phyloP scores from a whole-genome alignment of 805 yeast species.

The Candida palmyrensis region DNA sequence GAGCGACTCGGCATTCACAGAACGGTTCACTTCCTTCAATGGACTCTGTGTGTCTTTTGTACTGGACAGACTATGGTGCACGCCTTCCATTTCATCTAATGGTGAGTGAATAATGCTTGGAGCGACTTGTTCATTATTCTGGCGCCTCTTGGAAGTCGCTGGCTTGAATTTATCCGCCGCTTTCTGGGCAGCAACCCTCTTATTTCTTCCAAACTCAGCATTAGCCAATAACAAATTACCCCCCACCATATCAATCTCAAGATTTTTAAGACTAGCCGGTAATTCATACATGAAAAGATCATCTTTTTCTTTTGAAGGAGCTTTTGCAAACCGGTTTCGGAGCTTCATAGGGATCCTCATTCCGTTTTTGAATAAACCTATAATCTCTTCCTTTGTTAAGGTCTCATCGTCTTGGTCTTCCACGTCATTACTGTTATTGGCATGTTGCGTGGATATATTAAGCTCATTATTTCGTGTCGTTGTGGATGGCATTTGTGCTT shows the following conservation, averaged over 20 bases:
- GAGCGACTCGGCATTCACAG: no score
- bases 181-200: constrained; percentile 6
- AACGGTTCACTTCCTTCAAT: no score
- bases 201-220: constrained; percentile 7
- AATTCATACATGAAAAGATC: no score
- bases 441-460: neutral
- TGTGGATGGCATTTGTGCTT: constrained; percentile 13
- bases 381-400: constrained; percentile 14
- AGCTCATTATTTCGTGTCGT: constrained; percentile 18
- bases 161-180: constrained; percentile 2
- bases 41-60: no score
- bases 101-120: no score
- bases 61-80: no score
- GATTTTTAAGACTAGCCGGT: no score
- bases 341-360: constrained; percentile 9
- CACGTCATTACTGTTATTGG: no score
- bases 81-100: no score
- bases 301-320: no score
- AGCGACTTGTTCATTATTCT: no score
- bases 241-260: constrained; percentile 20
- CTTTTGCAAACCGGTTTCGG: constrained; percentile 1
- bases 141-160: neutral
- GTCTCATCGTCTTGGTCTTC: constrained; percentile 4
- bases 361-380: constrained; percentile 18
- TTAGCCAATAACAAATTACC: constrained; percentile 9